Evolutionary conservation across 2,329 filamentous ascomycete genomes (phyloP), one percentile per base, ranked within the genome.

Genomic region (Alternaria panax): DNA sequence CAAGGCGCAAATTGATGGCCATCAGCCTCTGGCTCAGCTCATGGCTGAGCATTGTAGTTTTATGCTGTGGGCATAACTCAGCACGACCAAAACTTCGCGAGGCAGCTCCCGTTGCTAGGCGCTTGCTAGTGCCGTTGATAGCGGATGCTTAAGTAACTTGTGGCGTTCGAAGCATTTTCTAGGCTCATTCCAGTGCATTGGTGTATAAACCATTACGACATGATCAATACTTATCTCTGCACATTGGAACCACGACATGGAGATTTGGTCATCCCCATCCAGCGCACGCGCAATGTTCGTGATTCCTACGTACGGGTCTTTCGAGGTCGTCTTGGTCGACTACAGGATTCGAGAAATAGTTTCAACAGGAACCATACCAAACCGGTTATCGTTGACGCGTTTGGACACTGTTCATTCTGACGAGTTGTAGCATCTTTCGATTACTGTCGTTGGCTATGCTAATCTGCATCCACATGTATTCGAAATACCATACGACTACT

Each of bases 121-220:
- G 57, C 61, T 45, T 61, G 62, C 67, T 66, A 67, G 54, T 7
- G 32, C 14, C 50, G 43, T 62, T 67, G 62, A 71, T 60, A 57
- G 59, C 62, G 46, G 51, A 58, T 60, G 56, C 61, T 64, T 62
- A 57, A 59, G 56, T 62, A 62, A 59, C 18, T 51, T 47, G 59
- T 59, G 68, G 60, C 62, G 64, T 58, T 25, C 34, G 38, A 43
- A 22, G 36, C 36, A 50, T 48, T 32, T 52, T 63, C 65, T 54
- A 69, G 57, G 36, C 57, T 48, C 34, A 11, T 60, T 55, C 46
- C 38, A 60, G 38, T 41, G 54, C 57, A 51, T 56, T 11, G 28
- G 20, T 54, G 45, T 38, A 22, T 43, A 46, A 54, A 41, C 41
- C 48, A 45, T 34, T 16, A 25, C 20, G 36, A 36, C 20, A 50